Percentiles rank a stretch among this genome's conserved stretches.
phyloP scores from a whole-genome alignment of 2,329 filamentous ascomycete species.

The Sporothrix curviconia region DNA sequence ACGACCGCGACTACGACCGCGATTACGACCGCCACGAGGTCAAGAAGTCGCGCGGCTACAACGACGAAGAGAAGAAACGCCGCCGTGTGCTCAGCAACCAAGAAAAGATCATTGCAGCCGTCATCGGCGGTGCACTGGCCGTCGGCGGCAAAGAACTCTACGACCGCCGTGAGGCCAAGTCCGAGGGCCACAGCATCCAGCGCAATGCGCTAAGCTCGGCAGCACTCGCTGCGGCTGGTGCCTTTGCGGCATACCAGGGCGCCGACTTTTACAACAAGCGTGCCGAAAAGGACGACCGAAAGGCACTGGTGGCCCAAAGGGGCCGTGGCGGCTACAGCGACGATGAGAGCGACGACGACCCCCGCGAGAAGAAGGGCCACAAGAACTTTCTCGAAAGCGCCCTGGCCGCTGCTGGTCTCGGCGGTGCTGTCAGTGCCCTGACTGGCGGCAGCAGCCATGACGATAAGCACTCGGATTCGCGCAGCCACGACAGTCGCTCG shows the following conservation, averaged over 20 bases:
- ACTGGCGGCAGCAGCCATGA: constrained; percentile 41
- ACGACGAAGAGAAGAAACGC: constrained; percentile 51
- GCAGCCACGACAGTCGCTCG: constrained; percentile 37
- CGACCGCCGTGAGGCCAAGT: constrained; percentile 53
- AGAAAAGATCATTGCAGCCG: constrained; percentile 60
- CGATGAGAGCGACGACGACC: constrained; percentile 51
- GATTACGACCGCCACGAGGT: constrained; percentile 42
- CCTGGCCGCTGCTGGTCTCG: constrained; percentile 55
- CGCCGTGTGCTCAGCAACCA: constrained; percentile 53
- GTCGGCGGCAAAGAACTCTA: constrained; percentile 60
- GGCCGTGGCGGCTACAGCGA: constrained; percentile 52
- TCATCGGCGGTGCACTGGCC: constrained; percentile 57
- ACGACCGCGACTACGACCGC: constrained; percentile 38
- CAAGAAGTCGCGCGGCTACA: constrained; percentile 47
- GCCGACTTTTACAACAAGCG: constrained; percentile 58
- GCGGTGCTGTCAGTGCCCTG: constrained; percentile 53
- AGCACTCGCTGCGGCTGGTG: constrained; percentile 57
- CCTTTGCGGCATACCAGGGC: constrained; percentile 57
- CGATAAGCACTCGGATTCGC: constrained; percentile 32
- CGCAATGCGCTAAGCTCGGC: constrained; percentile 55
- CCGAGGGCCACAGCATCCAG: constrained; percentile 42
- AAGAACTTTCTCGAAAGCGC: constrained; percentile 60
- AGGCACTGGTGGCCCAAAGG: constrained; percentile 46
- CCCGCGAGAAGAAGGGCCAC: constrained; percentile 52
- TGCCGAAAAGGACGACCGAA: constrained; percentile 47